Evolutionary conservation across 139 green algal genomes (phyloP), one percentile per base, ranked within the genome.

Genomic region (Nannochloris sp.): DNA sequence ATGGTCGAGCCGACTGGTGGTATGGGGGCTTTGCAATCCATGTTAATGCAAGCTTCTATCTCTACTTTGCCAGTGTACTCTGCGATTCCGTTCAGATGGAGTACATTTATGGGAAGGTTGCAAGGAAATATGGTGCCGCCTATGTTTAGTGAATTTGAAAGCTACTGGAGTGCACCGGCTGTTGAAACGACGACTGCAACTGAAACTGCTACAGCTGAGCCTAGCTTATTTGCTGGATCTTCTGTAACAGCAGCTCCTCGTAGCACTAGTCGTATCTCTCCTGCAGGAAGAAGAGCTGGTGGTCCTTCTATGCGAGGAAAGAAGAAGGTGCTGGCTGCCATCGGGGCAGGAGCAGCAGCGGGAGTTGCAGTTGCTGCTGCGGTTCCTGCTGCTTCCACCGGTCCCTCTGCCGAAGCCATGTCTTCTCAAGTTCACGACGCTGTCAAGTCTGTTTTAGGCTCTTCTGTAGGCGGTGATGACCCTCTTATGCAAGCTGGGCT

Each of bases 401-500:
- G n/a, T n/a, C n/a, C n/a, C n/a, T n/a, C n/a, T n/a, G n/a, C n/a
- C n/a, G n/a, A n/a, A n/a, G n/a, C n/a, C n/a, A n/a, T n/a, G n/a
- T n/a, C n/a, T n/a, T n/a, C n/a, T n/a, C n/a, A n/a, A n/a, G 34
- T 54, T 19, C 60, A 56, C 15, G 34, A 67, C 4, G 30, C 60
- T 19, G 60, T 67, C 9, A 45, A 39, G 9, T 27, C 31, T 34
- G 35, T 67, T 19, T 10, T 67, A 2, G 60, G 35, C 30, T 30
- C 34, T 15, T 10, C 60, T 4, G 60, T 67, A 13, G 63, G 63
- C 24, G 25, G 46, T n/a, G 70, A 77, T 0, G 70, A 77, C 36
- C 73, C 80, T n/a, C 60, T 87, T 33, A 87, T 87, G 77, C 70
- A 76, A 10, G 81, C 82, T 1, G 81, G 81, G 6, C 68, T 89